These are phyloP conservation scores for Coprinopsis sp. DNA, from an alignment of 768 basidiomycete species.

Conservation along the genomic window DNA sequence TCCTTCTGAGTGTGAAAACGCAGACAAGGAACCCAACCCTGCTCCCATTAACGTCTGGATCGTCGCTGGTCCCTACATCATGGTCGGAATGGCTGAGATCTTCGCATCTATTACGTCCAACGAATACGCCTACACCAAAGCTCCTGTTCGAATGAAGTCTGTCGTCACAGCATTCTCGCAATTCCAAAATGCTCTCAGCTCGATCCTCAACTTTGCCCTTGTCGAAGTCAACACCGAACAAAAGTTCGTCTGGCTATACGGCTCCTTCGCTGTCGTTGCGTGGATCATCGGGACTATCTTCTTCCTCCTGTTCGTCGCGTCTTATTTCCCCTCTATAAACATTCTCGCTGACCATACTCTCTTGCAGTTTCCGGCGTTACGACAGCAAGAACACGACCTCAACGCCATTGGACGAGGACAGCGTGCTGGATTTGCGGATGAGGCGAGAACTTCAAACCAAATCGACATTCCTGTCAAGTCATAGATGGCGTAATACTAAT, in stretches of 20 bases:
- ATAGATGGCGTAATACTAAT: no score
- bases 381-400: constrained; percentile 40
- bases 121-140: constrained; percentile 61
- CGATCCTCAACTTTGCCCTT: constrained; percentile 46
- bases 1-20: constrained; percentile 33
- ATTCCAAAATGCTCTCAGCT: constrained; percentile 44
- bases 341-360: neutral
- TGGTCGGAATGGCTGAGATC: constrained; percentile 53
- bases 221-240: constrained; percentile 41
- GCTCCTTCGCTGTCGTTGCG: constrained; percentile 39
- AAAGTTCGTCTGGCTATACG: constrained; percentile 45
- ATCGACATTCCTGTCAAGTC: no score
- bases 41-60: constrained; percentile 48
- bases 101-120: constrained; percentile 57
- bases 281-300: constrained; percentile 44
- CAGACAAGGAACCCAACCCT: constrained; percentile 26
- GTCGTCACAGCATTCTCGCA: constrained; percentile 55
- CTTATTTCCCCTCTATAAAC: neutral
- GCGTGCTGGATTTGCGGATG: constrained; percentile 35
- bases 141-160: constrained; percentile 60
- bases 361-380: constrained; percentile 38
- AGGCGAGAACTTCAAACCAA: no score
- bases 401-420: constrained; percentile 42
- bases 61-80: constrained; percentile 45
- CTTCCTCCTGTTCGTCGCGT: constrained; percentile 35